Evolutionary conservation across 225 moss, liverwort and hornwort genomes (phyloP).

Genomic region (Physcomitrium patens): DNA sequence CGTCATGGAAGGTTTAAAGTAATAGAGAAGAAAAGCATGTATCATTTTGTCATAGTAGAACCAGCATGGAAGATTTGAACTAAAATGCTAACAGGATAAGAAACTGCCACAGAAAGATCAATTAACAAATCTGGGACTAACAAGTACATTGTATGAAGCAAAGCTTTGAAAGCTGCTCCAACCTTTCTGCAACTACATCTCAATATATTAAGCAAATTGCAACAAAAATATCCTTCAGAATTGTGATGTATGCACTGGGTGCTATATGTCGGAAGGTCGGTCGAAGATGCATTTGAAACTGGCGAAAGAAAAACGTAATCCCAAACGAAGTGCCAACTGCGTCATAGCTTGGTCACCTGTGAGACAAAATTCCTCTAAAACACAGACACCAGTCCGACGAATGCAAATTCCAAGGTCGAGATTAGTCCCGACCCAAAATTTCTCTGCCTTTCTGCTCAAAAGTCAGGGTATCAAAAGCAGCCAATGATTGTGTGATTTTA

Average conservation of each 20-base stretch:
- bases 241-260: slow-evolving; percentile 22
- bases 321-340: slow-evolving; percentile 52
- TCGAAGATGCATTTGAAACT: slow-evolving; percentile 38
- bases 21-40: too few species aligned
- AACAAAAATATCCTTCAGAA: slow-evolving; percentile 34
- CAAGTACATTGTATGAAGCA: slow-evolving; percentile 4
- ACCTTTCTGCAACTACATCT: slow-evolving; percentile 23
- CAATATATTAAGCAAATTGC: slow-evolving; percentile 25
- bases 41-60: background rate
- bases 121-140: slow-evolving; percentile 18
- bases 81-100: background rate
- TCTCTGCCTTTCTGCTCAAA: slow-evolving; percentile 31
- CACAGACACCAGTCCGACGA: slow-evolving; percentile 58
- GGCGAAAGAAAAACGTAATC: slow-evolving; percentile 32
- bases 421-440: slow-evolving; percentile 56
- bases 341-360: slow-evolving; percentile 60
- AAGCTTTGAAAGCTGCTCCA: slow-evolving; percentile 4
- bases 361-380: slow-evolving; percentile 57
- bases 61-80: slow-evolving; percentile 21
- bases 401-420: slow-evolving; percentile 49
- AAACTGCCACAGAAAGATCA: slow-evolving; percentile 19
- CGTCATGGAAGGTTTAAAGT: too few species aligned
- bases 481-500: slow-evolving; percentile 33
- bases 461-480: slow-evolving; percentile 34
- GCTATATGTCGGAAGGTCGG: slow-evolving; percentile 23